Conservation (phyloP, 176 grass and related monocot species). For the bread wheat (Triticum aestivum) region DNA sequence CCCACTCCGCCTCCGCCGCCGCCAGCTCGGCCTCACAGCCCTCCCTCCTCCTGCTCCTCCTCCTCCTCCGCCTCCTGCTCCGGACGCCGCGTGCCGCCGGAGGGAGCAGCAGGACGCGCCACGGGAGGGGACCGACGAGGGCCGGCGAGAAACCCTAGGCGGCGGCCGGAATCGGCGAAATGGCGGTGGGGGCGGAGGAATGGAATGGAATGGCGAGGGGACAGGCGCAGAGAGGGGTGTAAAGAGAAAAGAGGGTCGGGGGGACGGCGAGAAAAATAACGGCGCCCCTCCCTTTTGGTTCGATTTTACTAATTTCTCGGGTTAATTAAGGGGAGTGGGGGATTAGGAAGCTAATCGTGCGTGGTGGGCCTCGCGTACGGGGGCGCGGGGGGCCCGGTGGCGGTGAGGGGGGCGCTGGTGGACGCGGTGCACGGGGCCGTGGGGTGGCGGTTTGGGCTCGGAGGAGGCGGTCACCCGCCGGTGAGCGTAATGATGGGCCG, state of each 20-base stretch:
- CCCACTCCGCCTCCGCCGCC: background rate
- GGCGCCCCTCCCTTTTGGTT: constrained; percentile 25
- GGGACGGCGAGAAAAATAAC: constrained; percentile 25
- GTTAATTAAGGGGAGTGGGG: constrained; percentile 32
- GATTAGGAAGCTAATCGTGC: constrained; percentile 23
- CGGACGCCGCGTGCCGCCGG: background rate
- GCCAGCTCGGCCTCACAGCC: background rate
- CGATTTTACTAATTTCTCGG: constrained; percentile 11
- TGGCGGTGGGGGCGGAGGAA: constrained; percentile 39
- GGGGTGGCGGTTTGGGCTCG: background rate
- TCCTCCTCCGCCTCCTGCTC: background rate
- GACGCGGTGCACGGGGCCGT: background rate
- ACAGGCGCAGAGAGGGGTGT: constrained; percentile 5
- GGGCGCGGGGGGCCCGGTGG: background rate
- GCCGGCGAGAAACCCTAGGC: constrained; percentile 39
- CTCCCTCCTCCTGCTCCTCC: background rate
- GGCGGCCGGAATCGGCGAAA: constrained; percentile 37
- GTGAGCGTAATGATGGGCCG: constrained; percentile 16
- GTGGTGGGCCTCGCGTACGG: background rate
- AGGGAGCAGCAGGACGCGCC: background rate
- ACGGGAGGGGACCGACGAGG: background rate
- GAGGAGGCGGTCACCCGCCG: constrained; percentile 38
- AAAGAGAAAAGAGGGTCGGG: constrained; percentile 32
- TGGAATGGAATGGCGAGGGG: constrained; percentile 28
- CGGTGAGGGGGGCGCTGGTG: background rate